These are phyloP conservation scores for Aspergillus arachidicola DNA, from an alignment of 2,329 filamentous ascomycete species.

Conservation along the genomic window DNA sequence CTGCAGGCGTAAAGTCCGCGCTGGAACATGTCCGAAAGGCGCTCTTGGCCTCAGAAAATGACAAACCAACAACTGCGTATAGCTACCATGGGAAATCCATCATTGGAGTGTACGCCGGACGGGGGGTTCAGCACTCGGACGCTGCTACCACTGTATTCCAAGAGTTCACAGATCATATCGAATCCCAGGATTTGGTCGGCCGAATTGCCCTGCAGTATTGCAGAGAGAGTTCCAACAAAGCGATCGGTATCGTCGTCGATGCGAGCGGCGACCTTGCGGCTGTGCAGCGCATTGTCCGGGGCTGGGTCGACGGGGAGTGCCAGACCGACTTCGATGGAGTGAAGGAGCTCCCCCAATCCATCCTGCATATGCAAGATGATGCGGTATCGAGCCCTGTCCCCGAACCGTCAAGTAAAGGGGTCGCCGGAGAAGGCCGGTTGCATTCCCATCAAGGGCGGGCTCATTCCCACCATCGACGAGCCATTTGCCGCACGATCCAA, in stretches of 20 bases:
- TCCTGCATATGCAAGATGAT: background rate
- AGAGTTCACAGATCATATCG: background rate
- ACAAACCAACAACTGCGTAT: background rate
- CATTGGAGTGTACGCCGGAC: background rate
- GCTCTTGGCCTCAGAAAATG: background rate
- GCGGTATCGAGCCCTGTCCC: background rate
- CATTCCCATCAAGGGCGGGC: background rate
- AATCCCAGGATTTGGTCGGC: background rate
- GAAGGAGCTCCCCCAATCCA: background rate
- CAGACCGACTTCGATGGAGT: conserved; percentile 2
- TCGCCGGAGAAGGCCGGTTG: background rate
- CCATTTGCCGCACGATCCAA: background rate
- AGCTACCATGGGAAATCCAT: background rate
- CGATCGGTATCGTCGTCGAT: conserved; percentile 1
- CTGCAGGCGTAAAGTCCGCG: background rate
- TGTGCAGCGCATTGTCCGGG: conserved; percentile 7
- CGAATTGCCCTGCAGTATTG: background rate
- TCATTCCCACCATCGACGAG: background rate
- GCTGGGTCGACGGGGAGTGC: conserved; percentile 4
- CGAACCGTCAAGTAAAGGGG: background rate
- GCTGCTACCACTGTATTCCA: background rate
- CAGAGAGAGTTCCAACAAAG: background rate
- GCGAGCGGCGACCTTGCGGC: background rate
- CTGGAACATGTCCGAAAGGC: background rate
- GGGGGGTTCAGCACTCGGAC: background rate